Conservation (phyloP, 306 rosid genomes). For the Citrullus mucosospermus region DNA sequence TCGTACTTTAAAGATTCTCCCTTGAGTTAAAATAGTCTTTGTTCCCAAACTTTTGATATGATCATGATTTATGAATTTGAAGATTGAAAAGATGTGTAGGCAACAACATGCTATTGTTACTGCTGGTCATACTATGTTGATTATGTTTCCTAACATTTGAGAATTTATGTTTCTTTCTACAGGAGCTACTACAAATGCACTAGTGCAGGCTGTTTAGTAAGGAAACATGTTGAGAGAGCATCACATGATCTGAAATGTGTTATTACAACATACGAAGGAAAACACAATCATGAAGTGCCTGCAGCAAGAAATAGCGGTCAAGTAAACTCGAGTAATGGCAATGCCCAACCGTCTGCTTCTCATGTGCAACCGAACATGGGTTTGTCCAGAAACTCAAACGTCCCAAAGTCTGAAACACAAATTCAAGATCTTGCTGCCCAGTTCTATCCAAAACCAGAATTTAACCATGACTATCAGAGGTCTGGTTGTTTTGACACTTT, state of each 20-base stretch:
- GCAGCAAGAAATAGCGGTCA: constrained; percentile 56
- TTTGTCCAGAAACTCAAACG: constrained; percentile 21
- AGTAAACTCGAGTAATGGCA: constrained; percentile 25
- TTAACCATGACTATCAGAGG: constrained; percentile 32
- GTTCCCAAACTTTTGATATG: not conserved
- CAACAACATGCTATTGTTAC: not conserved
- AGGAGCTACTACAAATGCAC: constrained; percentile 99
- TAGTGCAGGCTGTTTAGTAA: constrained; percentile 64
- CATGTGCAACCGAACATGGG: constrained; percentile 29
- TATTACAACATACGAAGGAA: constrained; percentile 76
- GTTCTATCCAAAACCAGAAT: constrained; percentile 58
- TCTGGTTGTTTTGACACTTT: constrained; percentile 39
- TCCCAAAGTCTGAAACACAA: constrained; percentile 31
- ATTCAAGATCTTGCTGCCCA: constrained; percentile 32
- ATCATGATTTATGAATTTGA: not conserved
- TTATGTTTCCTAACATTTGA: not conserved
- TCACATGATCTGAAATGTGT: constrained; percentile 62
- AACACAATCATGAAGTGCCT: constrained; percentile 78
- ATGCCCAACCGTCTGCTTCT: constrained; percentile 17
- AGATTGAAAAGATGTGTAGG: not conserved
- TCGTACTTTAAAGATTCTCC: not conserved
- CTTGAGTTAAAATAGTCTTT: not conserved
- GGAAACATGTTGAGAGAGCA: constrained; percentile 94
- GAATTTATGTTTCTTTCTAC: not conserved
- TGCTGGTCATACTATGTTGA: not conserved